phyloP scores from a whole-genome alignment of 2,329 filamentous ascomycete genomes.

The Curvularia verruculosa region DNA sequence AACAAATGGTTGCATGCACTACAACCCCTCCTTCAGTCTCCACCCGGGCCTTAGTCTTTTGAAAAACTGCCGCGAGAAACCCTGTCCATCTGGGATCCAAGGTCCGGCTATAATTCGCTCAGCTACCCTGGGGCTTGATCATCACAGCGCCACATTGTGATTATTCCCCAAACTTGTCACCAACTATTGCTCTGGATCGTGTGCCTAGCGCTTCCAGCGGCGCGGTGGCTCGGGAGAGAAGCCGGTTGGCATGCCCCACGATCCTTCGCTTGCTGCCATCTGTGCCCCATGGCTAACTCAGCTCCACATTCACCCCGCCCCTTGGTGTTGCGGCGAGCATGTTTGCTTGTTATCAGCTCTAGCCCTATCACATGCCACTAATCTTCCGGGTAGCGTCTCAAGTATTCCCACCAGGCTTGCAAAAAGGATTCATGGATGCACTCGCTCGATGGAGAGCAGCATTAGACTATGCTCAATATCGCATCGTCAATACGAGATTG shows the following conservation, averaged over 20 bases:
- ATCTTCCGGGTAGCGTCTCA: background rate
- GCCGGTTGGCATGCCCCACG: background rate
- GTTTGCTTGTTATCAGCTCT: background rate
- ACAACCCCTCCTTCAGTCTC: constrained; percentile 1
- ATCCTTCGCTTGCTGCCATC: background rate
- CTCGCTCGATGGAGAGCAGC: background rate
- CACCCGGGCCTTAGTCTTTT: background rate
- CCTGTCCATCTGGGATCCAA: background rate
- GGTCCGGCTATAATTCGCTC: background rate
- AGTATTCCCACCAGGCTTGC: background rate
- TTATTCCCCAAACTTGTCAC: background rate
- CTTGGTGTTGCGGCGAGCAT: background rate
- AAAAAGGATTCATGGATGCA: background rate
- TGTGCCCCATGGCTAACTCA: background rate
- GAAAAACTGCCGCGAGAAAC: background rate
- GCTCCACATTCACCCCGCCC: constrained; percentile 1
- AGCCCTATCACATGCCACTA: background rate
- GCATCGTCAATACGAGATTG: background rate
- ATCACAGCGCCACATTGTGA: constrained; percentile 2
- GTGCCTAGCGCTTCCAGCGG: background rate
- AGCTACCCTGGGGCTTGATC: background rate
- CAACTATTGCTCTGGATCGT: background rate
- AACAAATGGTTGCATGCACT: constrained; percentile 1
- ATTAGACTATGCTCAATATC: background rate
- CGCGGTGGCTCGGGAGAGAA: constrained; percentile 1